Percentiles rank a stretch among this genome's conserved stretches.
phyloP scores from a whole-genome alignment of 106 monocot species.

The Alisma plantagoaquatica region DNA sequence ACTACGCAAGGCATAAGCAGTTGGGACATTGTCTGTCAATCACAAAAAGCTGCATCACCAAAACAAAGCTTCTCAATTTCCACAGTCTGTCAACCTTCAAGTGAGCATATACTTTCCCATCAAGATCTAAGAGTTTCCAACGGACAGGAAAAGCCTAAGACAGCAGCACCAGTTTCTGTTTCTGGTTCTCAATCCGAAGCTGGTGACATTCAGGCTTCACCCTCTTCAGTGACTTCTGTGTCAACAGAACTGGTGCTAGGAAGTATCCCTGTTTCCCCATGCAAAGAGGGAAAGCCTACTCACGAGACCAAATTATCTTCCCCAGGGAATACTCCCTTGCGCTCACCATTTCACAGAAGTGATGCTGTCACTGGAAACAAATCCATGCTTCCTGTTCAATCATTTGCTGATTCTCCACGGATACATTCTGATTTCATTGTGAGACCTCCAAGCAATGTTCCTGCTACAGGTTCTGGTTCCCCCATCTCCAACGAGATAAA shows the following conservation, averaged over 20 bases:
- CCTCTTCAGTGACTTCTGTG: slow-evolving; percentile 39
- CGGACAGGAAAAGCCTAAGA: slow-evolving; percentile 2
- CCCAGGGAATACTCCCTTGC: not conserved
- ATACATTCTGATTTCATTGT: too few relatives aligned
- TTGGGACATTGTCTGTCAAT: not conserved
- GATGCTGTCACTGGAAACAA: slow-evolving; percentile 9
- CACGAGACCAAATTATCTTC: not conserved
- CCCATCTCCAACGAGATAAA: slow-evolving; percentile 12
- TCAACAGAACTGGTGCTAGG: slow-evolving; percentile 75
- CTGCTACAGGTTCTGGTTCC: slow-evolving; percentile 3
- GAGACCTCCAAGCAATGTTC: too few relatives aligned
- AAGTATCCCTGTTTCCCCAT: slow-evolving; percentile 17
- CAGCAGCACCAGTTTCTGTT: slow-evolving; percentile 7
- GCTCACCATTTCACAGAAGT: slow-evolving; percentile 19
- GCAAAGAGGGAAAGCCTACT: slow-evolving; percentile 8
- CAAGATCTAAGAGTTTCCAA: not conserved
- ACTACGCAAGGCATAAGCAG: not conserved
- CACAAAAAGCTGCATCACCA: not conserved
- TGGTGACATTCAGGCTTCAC: slow-evolving; percentile 29
- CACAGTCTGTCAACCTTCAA: not conserved
- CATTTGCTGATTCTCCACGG: slow-evolving; percentile 7
- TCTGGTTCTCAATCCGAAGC: slow-evolving; percentile 12
- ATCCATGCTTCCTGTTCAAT: slow-evolving; percentile 4
- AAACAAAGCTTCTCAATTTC: not conserved
- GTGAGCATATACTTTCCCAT: not conserved